These are phyloP conservation scores for Leucocoprinus sp. DNA, from an alignment of 768 basidiomycete genomes.

Conservation along the genomic window DNA sequence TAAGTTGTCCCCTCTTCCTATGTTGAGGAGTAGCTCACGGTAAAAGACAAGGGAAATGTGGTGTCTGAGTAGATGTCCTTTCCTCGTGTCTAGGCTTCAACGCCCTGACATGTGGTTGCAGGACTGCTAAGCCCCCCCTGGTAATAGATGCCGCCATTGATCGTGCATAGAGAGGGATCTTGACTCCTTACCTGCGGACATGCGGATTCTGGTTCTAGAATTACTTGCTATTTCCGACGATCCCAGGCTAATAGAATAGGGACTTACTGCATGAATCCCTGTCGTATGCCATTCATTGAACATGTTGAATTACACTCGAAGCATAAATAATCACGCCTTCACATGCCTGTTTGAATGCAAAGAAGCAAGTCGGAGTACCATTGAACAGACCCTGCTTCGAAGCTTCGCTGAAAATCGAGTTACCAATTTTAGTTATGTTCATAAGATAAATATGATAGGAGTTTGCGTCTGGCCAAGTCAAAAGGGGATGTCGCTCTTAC, in stretches of 20 bases:
- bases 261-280: conserved; percentile 1
- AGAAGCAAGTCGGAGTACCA: background rate
- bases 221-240: background rate
- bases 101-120: background rate
- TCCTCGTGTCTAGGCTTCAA: conserved; percentile 1
- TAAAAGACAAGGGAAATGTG: background rate
- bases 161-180: background rate
- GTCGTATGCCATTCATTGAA: conserved; percentile 1
- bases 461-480: conserved; percentile 53
- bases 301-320: conserved; percentile 4
- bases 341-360: background rate
- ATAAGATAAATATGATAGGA: too few relatives aligned
- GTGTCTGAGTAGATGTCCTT: too few relatives aligned
- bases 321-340: conserved; percentile 2
- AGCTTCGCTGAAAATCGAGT: conserved; percentile 41
- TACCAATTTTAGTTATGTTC: conserved; percentile 38
- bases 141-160: conserved; percentile 3
- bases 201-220: conserved; percentile 7
- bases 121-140: background rate
- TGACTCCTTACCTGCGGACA: background rate
- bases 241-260: background rate
- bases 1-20: background rate
- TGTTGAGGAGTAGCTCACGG: background rate
- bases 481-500: conserved; percentile 45
- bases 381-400: conserved; percentile 12